Base-by-base conservation (phyloP, 441 rosid species). In the Erysimum cheiri region DNA sequence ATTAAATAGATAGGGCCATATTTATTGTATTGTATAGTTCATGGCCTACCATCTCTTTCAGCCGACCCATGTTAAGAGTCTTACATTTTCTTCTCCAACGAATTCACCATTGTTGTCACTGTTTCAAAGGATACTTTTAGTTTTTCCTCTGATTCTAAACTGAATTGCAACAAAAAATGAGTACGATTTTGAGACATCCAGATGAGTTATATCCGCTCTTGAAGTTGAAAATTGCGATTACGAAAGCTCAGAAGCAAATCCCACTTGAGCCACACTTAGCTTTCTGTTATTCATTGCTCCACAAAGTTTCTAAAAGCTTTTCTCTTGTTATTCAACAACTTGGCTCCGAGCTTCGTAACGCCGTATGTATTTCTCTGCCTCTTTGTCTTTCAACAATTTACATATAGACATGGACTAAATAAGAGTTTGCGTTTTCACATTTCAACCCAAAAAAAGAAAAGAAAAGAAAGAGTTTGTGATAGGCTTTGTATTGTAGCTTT, bases 261-360 rank as follows among this genome's bases (percentile, higher is more conserved):
- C 98, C 98, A 3, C 75, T 79, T 1, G 80, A 86, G 76, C 92
- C 98, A 44, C 87, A 90, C 75, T 90, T 95, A 93, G 93, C 73
- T 13, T 94, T 91, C 78, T 93, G 95, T 75, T 93, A 89, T 69
- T 69, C 90, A 6, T 84, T 88, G 95, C 95, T 93, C 33, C 87
- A 77, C 63, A 91, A 88, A 75, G 97, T 94, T 53, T 91, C 96
- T 79, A 85, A 95, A 4, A 87, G 96, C 82, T 94, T 89, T 60
- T 86, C 80, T 57, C 83, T 91, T 71, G 96, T 90, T 43, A 88
- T 91, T 72, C 97, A 93, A 73, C 97, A 90, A 83, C 96, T 94
- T 5, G 84, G 76, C 10, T 24, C 85, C 67, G 78, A 94, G 54
- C 96, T 92, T 41, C 91, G 92, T 31, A 85, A 94, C 76, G 97